These are phyloP conservation scores for Rhizopus sp. DNA, from an alignment of 371 early-diverging fungal species.

Conservation along the genomic window DNA sequence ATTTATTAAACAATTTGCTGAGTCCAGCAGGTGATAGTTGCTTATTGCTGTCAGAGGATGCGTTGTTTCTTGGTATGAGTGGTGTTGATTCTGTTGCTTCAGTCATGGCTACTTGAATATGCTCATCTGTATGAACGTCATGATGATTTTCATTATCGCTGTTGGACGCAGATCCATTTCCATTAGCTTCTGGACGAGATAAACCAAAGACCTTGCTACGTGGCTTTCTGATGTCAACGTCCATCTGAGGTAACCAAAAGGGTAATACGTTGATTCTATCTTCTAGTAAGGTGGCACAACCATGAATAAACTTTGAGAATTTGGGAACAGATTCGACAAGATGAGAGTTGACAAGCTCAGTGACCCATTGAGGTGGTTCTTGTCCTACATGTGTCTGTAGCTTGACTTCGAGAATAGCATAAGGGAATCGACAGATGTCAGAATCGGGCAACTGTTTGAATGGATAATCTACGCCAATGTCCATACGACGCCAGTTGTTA, in stretches of 20 bases:
- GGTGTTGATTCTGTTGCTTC: constrained; percentile 27
- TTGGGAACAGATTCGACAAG: constrained; percentile 98
- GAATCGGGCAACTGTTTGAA: constrained; percentile 86
- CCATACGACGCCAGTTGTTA: constrained; percentile 94
- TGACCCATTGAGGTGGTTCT: constrained; percentile 96
- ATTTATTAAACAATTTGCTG: constrained; percentile 21
- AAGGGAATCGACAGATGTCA: constrained; percentile 95
- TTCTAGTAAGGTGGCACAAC: constrained; percentile 91
- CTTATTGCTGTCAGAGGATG: not conserved
- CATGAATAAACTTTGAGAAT: constrained; percentile 99
- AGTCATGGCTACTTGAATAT: constrained; percentile 36
- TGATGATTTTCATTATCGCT: constrained; percentile 22
- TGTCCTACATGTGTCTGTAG: constrained; percentile 93
- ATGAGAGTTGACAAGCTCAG: constrained; percentile 87
- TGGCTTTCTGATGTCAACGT: constrained; percentile 88
- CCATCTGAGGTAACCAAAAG: constrained; percentile 99
- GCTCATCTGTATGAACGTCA: constrained; percentile 21
- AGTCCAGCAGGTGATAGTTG: constrained; percentile 29
- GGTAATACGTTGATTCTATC: constrained; percentile 90
- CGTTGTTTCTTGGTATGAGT: constrained; percentile 7
- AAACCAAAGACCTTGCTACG: constrained; percentile 47
- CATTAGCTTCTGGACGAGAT: constrained; percentile 37
- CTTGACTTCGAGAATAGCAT: constrained; percentile 99
- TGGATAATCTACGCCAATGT: constrained; percentile 92
- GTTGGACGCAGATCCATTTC: constrained; percentile 29